These are phyloP conservation scores for Fimicolochytrium jonesii DNA, from an alignment of 192 early-diverging fungal species.

Conservation along the genomic window DNA sequence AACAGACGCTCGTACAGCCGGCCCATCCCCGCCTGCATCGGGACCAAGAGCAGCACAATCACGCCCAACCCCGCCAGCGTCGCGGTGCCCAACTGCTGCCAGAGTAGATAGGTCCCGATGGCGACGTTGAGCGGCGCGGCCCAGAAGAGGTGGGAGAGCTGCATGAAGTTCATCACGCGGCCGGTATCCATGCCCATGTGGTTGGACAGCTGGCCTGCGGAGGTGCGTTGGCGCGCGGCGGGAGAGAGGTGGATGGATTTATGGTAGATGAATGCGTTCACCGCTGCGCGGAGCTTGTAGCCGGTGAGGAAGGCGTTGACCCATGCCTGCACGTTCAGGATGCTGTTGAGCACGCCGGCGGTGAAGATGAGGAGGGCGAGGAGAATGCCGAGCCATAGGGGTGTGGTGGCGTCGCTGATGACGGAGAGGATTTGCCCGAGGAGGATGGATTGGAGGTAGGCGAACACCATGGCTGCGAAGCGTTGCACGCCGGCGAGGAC, in stretches of 20 bases:
- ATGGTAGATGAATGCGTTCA: conserved; percentile 16
- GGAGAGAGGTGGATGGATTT: conserved; percentile 15
- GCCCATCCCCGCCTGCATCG: conserved; percentile 22
- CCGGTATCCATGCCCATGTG: conserved; percentile 19
- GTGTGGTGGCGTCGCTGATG: background rate
- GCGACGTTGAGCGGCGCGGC: conserved; percentile 19
- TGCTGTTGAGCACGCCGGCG: conserved; percentile 2
- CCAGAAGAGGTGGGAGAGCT: background rate
- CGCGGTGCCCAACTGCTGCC: conserved; percentile 24
- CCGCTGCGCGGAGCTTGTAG: conserved; percentile 25
- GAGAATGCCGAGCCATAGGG: conserved; percentile 7
- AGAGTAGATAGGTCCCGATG: conserved; percentile 14
- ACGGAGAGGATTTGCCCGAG: background rate
- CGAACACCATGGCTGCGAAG: conserved; percentile 9
- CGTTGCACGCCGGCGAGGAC: conserved; percentile 8
- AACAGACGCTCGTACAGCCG: background rate
- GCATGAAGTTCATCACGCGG: conserved; percentile 18
- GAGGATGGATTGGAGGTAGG: conserved; percentile 20
- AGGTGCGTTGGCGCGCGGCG: conserved; percentile 14
- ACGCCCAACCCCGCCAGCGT: conserved; percentile 23
- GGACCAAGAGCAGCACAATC: conserved; percentile 13
- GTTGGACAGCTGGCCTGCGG: conserved; percentile 26
- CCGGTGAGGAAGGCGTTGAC: conserved; percentile 6
- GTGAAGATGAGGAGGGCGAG: conserved; percentile 16
- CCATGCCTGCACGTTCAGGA: conserved; percentile 19